Evolutionary conservation across 768 basidiomycete genomes (phyloP).

Genomic region (Holtermanniella nyarrowii): DNA sequence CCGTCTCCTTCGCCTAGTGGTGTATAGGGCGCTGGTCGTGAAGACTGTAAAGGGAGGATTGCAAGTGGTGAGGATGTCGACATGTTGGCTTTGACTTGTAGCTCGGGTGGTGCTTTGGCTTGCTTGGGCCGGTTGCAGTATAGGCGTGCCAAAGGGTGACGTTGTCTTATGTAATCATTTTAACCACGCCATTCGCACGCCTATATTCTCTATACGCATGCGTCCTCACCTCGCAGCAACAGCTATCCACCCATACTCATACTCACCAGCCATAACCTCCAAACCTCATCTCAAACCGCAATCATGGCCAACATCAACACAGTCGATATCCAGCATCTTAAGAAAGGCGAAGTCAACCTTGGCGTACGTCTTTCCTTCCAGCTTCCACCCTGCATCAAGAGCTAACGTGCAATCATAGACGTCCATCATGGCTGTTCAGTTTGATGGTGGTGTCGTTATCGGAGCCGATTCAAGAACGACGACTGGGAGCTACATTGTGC

Average conservation of each 20-base stretch:
- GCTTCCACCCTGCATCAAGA: not conserved
- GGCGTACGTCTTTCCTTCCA: conserved; percentile 53
- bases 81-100: no score
- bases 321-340: conserved; percentile 78
- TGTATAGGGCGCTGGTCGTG: not conserved
- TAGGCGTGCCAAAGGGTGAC: no score
- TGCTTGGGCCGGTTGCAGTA: not conserved
- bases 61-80: no score
- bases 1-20: not conserved
- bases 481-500: conserved; percentile 88
- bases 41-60: no score
- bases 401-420: conserved; percentile 54
- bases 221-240: not conserved
- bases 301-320: conserved; percentile 47
- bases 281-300: not conserved
- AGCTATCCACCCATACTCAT: not conserved
- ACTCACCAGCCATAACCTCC: not conserved
- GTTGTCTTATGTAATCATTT: not conserved
- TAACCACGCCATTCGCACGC: not conserved
- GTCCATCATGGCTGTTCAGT: conserved; percentile 98
- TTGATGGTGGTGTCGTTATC: conserved; percentile 85
- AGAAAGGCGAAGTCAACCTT: conserved; percentile 91
- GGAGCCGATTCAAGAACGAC: conserved; percentile 97
- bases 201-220: not conserved
- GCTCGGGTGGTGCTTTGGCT: not conserved